These are phyloP conservation scores for Diddensiella transvaalensis DNA, from an alignment of 805 yeast genomes.

Conservation along the genomic window DNA sequence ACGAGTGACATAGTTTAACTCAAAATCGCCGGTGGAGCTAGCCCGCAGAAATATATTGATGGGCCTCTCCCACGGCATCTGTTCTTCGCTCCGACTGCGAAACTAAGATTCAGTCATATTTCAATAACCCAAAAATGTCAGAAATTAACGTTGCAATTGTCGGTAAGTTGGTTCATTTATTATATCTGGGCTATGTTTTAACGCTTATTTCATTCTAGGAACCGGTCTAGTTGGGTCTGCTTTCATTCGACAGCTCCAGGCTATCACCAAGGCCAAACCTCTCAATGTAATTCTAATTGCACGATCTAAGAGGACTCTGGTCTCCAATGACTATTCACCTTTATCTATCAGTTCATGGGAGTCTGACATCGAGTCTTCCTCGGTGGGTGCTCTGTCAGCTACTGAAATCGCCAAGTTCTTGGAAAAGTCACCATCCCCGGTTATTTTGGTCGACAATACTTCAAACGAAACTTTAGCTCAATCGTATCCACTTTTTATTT, in stretches of 20 bases:
- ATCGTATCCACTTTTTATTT: constrained; percentile 69
- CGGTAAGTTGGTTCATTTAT: constrained; percentile 38
- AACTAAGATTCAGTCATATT: neutral
- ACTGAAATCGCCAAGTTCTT: constrained; percentile 61
- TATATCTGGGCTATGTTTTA: neutral
- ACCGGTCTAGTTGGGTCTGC: constrained; percentile 96
- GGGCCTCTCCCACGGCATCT: too few species aligned
- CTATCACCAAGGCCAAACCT: constrained; percentile 45
- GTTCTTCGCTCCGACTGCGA: neutral
- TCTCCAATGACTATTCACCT: constrained; percentile 67
- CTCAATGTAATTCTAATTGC: constrained; percentile 82
- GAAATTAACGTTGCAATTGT: constrained; percentile 65
- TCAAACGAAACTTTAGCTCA: constrained; percentile 76
- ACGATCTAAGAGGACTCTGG: constrained; percentile 64
- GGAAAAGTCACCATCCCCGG: constrained; percentile 64
- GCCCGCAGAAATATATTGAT: too few species aligned
- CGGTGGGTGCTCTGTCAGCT: constrained; percentile 50
- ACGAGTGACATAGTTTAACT: too few species aligned
- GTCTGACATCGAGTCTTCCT: constrained; percentile 42
- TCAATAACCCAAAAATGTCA: constrained; percentile 18
- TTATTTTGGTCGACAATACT: constrained; percentile 90
- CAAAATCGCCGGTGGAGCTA: too few species aligned
- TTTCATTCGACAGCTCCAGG: constrained; percentile 74
- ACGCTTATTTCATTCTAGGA: constrained; percentile 36
- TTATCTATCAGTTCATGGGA: constrained; percentile 62